These are phyloP conservation scores for Wallacemonas sp. DNA, from an alignment of 208 protist species.

Conservation along the genomic window DNA sequence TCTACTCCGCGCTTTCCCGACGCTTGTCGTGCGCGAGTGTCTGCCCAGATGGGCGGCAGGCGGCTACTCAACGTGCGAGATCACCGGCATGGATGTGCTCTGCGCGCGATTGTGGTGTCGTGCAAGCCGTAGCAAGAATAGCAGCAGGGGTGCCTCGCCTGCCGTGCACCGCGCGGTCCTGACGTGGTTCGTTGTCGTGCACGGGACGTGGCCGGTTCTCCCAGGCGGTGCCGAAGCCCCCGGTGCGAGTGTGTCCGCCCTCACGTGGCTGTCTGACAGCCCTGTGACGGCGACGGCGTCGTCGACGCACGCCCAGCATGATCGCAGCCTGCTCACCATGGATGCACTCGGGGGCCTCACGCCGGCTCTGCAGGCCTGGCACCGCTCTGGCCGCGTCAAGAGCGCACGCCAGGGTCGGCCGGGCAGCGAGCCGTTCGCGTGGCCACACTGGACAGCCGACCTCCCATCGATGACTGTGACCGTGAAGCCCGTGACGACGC, in stretches of 20 bases:
- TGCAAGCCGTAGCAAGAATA: no score
- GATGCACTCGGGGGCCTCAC: conserved; percentile 2
- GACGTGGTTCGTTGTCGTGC: conserved; percentile 12
- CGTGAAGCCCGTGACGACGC: no score
- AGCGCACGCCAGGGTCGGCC: neutral
- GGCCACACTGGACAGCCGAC: neutral
- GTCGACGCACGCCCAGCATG: no score
- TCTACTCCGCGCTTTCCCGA: conserved; percentile 1
- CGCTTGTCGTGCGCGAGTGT: neutral
- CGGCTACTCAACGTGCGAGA: neutral
- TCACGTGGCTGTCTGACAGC: no score
- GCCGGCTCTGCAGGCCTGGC: neutral
- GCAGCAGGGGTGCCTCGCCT: neutral
- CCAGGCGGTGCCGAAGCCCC: no score
- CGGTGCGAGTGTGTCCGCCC: no score
- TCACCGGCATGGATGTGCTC: neutral
- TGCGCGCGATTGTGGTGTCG: neutral
- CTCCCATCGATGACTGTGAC: no score
- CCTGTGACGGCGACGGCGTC: no score
- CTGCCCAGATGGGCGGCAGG: neutral
- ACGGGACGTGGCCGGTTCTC: conserved; percentile 9
- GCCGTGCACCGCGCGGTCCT: conserved; percentile 13
- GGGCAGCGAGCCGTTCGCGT: neutral
- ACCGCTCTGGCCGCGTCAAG: neutral
- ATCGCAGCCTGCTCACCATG: neutral